A percentile compares a stretch with the other conserved stretches of the same genome.
Conservation (phyloP, 2,329 filamentous ascomycete species). For the Elsinoe ampelina region DNA sequence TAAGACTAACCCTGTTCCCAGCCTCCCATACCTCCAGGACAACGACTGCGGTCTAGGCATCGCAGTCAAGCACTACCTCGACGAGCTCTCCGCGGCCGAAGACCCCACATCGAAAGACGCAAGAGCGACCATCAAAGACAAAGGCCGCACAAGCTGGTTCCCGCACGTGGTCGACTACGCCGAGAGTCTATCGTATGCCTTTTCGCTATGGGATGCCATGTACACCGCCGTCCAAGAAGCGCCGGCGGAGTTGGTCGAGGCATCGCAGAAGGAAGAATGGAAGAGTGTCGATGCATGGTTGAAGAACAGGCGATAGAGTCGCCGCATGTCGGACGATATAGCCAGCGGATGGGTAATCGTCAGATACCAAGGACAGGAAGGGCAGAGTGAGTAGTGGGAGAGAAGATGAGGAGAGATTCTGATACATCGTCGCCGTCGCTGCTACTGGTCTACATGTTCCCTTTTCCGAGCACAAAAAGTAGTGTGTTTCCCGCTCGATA, state of each 20-base stretch:
- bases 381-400: background rate
- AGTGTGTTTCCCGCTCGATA: background rate
- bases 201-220: constrained; percentile 57
- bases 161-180: constrained; percentile 50
- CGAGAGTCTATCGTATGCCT: constrained; percentile 50
- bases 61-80: constrained; percentile 69
- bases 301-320: constrained; percentile 12
- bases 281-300: constrained; percentile 29
- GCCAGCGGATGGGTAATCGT: no score
- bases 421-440: background rate
- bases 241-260: constrained; percentile 37
- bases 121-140: constrained; percentile 42
- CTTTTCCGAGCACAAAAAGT: no score
- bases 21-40: constrained; percentile 57
- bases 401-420: constrained; percentile 10
- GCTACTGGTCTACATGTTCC: background rate
- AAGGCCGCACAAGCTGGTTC: constrained; percentile 50
- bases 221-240: constrained; percentile 49
- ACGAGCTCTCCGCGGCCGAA: constrained; percentile 54
- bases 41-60: constrained; percentile 70
- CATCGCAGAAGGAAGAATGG: constrained; percentile 44
- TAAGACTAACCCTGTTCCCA: background rate
- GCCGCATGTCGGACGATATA: background rate
- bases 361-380: background rate
- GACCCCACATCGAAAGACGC: constrained; percentile 45